Evolutionary conservation across 2,329 filamentous ascomycete species (phyloP).

Genomic region (Talaromyces sp.): DNA sequence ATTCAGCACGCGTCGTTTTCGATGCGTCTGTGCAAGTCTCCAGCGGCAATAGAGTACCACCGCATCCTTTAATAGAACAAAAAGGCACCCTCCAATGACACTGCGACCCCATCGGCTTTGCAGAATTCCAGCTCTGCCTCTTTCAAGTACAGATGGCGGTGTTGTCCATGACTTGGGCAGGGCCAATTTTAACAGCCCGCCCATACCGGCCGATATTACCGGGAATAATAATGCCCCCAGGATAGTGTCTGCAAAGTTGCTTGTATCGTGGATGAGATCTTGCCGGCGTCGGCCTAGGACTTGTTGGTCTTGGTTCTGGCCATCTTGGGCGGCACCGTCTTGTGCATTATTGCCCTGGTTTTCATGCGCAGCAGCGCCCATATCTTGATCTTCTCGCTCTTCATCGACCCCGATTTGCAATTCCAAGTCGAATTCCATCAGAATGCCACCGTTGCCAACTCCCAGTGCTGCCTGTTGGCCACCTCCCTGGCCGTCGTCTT

Average conservation of each 20-base stretch:
- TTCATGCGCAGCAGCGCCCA: conserved; percentile 24
- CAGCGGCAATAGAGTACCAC: conserved; percentile 55
- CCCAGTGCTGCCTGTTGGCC: conserved; percentile 18
- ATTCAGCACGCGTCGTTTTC: conserved; percentile 42
- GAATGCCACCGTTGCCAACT: conserved; percentile 35
- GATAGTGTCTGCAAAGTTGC: conserved; percentile 54
- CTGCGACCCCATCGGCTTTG: conserved; percentile 86
- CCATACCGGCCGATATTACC: conserved; percentile 70
- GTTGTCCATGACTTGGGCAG: conserved; percentile 66
- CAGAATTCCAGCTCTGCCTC: conserved; percentile 60
- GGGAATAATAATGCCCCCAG: conserved; percentile 75
- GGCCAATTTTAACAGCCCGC: conserved; percentile 64
- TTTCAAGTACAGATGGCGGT: conserved; percentile 31
- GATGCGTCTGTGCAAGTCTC: conserved; percentile 44
- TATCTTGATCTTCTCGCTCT: conserved; percentile 27
- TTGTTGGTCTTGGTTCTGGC: conserved; percentile 20
- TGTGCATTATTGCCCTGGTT: conserved; percentile 2
- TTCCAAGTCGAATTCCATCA: conserved; percentile 48
- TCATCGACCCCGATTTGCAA: conserved; percentile 47
- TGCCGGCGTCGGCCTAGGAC: conserved; percentile 38
- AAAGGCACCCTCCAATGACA: conserved; percentile 80
- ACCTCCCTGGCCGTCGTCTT: conserved; percentile 30
- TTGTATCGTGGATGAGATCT: conserved; percentile 49
- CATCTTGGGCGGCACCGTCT: background rate
- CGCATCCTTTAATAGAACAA: conserved; percentile 74